These are phyloP conservation scores for Torulaspora delbrueckii DNA, from an alignment of 805 yeast species.

Conservation along the genomic window DNA sequence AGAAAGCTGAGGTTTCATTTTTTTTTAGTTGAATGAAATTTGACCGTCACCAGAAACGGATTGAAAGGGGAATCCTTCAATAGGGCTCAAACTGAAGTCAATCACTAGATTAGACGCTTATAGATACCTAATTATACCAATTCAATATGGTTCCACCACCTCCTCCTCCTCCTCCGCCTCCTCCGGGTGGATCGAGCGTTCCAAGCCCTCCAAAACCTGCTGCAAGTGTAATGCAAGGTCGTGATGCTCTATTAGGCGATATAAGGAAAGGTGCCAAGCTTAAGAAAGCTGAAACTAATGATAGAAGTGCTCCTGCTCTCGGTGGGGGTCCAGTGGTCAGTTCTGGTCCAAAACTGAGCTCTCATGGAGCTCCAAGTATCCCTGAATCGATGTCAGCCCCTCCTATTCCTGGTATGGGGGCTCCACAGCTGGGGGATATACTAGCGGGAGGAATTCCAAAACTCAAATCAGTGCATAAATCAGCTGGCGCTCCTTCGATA, in stretches of 20 bases:
- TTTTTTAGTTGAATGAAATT: not conserved
- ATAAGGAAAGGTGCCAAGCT: constrained; percentile 65
- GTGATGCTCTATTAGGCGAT: constrained; percentile 68
- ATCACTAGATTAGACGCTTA: not conserved
- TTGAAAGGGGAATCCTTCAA: not conserved
- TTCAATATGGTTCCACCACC: constrained; percentile 18
- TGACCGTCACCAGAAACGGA: not conserved
- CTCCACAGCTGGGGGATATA: constrained; percentile 34
- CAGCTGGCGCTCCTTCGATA: constrained; percentile 36
- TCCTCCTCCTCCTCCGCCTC: constrained; percentile 55
- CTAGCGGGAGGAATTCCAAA: constrained; percentile 75
- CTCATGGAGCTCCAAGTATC: constrained; percentile 22
- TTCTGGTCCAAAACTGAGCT: constrained; percentile 10
- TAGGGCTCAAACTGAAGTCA: not conserved
- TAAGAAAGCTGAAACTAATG: constrained; percentile 60
- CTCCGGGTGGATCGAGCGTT: constrained; percentile 35
- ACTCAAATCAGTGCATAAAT: constrained; percentile 45
- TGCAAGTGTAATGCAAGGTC: constrained; percentile 34
- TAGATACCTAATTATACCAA: not conserved
- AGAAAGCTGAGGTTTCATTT: not conserved
- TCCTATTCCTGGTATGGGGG: constrained; percentile 30
- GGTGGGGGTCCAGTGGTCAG: constrained; percentile 36
- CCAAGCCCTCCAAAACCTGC: constrained; percentile 34
- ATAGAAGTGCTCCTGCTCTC: constrained; percentile 58
- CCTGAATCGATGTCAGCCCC: constrained; percentile 24